Conservation (phyloP, 768 basidiomycete species). For the Naganishia randhawae region DNA sequence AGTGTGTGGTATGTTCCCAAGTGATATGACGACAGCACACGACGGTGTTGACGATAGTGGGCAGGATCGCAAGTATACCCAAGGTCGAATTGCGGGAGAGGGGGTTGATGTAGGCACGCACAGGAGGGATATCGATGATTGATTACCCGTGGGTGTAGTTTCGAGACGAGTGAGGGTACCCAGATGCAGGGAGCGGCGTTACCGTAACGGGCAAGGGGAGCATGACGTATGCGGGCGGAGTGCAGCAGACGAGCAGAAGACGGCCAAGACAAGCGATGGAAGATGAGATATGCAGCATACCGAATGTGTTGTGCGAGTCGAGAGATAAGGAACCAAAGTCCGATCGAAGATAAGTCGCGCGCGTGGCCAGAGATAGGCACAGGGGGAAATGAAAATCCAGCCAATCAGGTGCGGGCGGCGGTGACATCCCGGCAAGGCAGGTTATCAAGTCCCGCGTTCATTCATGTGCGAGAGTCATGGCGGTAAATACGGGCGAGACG, state of each 20-base stretch:
- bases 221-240: not conserved
- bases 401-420: not conserved
- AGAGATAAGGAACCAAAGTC: not conserved
- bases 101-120: not conserved
- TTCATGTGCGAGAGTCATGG: not conserved
- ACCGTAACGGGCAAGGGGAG: slow-evolving; percentile 1
- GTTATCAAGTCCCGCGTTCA: not conserved
- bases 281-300: too few relatives aligned
- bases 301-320: not conserved
- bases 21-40: not conserved
- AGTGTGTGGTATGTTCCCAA: not conserved
- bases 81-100: not conserved
- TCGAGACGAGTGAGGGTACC: not conserved
- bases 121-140: not conserved
- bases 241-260: not conserved
- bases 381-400: not conserved
- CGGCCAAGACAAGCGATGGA: not conserved
- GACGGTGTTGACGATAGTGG: not conserved
- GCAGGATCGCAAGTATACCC: not conserved
- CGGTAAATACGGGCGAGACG: not conserved
- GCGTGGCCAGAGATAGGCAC: not conserved
- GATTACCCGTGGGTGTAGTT: not conserved
- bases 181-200: not conserved
- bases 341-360: not conserved
- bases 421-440: not conserved